Percentiles rank a stretch among this genome's conserved stretches.
These are phyloP conservation scores for Coemansia sp. DNA, from an alignment of 192 early-diverging fungal species.

Conservation along the genomic window DNA sequence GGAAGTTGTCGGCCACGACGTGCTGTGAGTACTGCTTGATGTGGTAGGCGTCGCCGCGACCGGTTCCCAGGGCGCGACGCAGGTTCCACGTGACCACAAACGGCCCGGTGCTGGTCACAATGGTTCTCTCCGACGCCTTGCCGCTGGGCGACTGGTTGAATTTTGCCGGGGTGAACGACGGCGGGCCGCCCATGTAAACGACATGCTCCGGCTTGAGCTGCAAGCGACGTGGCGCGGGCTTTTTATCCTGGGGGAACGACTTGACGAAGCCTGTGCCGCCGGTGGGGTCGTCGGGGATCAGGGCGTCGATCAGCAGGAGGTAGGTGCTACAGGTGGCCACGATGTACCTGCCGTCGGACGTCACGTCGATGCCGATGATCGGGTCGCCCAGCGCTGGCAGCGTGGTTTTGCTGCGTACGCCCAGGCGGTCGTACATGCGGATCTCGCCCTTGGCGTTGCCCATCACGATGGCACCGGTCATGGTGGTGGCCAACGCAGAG, in stretches of 20 bases:
- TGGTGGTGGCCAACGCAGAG: conserved; percentile 71
- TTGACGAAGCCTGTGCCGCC: conserved; percentile 70
- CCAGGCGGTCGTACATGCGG: conserved; percentile 76
- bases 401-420: conserved; percentile 80
- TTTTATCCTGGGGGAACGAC: conserved; percentile 61
- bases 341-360: conserved; percentile 79
- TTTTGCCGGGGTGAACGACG: conserved; percentile 82
- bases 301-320: conserved; percentile 78
- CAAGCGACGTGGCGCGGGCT: conserved; percentile 72
- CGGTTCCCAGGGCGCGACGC: conserved; percentile 72
- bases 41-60: conserved; percentile 72
- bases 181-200: conserved; percentile 66
- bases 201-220: conserved; percentile 88
- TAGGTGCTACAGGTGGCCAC: conserved; percentile 88
- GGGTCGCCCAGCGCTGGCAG: conserved; percentile 87
- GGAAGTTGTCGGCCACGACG: conserved; percentile 91
- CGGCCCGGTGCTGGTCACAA: conserved; percentile 87
- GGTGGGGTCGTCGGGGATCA: conserved; percentile 55
- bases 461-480: conserved; percentile 77
- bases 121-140: conserved; percentile 64
- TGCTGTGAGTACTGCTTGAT: conserved; percentile 83
- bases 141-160: conserved; percentile 80
- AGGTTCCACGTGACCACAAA: conserved; percentile 94
- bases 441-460: conserved; percentile 86
- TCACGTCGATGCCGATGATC: conserved; percentile 87